phyloP scores from a whole-genome alignment of 2,329 filamentous ascomycete genomes.

The Passalora sequoiae region DNA sequence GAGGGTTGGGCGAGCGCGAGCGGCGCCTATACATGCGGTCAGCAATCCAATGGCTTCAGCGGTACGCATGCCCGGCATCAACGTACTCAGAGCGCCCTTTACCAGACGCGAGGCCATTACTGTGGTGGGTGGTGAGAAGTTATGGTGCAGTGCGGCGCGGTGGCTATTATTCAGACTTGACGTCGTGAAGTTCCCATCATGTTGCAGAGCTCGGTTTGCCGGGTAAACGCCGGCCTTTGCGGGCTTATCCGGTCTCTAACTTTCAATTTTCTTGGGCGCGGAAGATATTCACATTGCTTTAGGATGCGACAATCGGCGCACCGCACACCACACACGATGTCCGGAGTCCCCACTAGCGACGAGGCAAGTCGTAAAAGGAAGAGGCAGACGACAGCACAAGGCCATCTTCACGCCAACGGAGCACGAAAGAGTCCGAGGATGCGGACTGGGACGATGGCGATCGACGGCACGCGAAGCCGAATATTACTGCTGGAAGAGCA shows the following conservation, averaged over 20 bases:
- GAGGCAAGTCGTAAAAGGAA: conserved; percentile 42
- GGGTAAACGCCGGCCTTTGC: too few relatives aligned
- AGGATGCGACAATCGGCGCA: too few relatives aligned
- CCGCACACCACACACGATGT: too few relatives aligned
- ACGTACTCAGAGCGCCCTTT: conserved; percentile 91
- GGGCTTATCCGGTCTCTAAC: too few relatives aligned
- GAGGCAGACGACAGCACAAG: conserved; percentile 29
- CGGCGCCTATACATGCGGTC: conserved; percentile 60
- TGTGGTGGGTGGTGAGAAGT: too few relatives aligned
- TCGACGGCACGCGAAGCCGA: conserved; percentile 49
- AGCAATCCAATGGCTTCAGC: conserved; percentile 14
- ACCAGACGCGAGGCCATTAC: conserved; percentile 96
- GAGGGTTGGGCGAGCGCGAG: conserved; percentile 66
- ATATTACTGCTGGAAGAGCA: conserved; percentile 73
- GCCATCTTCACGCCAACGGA: conserved; percentile 27
- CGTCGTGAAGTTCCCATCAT: too few relatives aligned
- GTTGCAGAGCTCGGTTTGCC: too few relatives aligned
- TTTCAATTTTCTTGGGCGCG: too few relatives aligned
- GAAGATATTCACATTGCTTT: neutral
- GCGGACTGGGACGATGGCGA: conserved; percentile 26
- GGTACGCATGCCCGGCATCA: neutral
- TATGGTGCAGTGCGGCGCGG: too few relatives aligned
- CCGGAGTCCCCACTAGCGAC: conserved; percentile 27
- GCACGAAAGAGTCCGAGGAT: conserved; percentile 37
- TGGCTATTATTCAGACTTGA: too few relatives aligned